Base-by-base conservation (phyloP, 176 grass and related monocot genomes). In the Zizania latifolia region DNA sequence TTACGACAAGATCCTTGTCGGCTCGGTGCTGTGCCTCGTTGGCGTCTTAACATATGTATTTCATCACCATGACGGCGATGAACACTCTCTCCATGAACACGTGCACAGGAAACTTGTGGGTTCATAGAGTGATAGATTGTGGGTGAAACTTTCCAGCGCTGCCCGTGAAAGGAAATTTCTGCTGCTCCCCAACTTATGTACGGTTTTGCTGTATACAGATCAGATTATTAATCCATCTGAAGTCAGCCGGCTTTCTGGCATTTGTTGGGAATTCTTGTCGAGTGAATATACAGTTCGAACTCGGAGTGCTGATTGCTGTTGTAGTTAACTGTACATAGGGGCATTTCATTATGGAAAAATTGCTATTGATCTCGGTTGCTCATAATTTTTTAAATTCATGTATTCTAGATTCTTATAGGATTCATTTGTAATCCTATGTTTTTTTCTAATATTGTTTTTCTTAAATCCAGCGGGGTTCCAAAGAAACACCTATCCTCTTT, bases 1-100 rank as follows among this genome's bases (percentile, higher is more conserved):
- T 6, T 87, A 98, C 0, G 95, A 98, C 64, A 98, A 98, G 86
- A 71, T 98, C 65, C 91, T 98, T 4, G 91, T 98, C 0, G 95
- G 95, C 45, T 92, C 91, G 0, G 95, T 98, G 45, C 59, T 98
- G 34, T 89, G 84, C 71, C 75, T 92, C 22, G 95, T 98, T 2
- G 95, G 95, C 33, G 40, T 94, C 30, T 83, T 98, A 23, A 98
- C 91, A 12, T 91, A 92, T 22, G 23, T 94, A 22, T 94, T 98
- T 36, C 95, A 98, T 75, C 86, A 98, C 72, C 89, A 98, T 46
- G 86, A 98, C 1, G 78, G 81, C 4, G 86, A 84, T 16, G 79
- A 83, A 54, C 90, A 94, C 71, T 82, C 83, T 14, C 64, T 82
- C 23, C 79, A 70, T 19, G 72, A 46, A 17, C 78, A 94, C 39